phyloP scores from a whole-genome alignment of 495 filamentous ascomycete genomes.

The Neurospora sp. region DNA sequence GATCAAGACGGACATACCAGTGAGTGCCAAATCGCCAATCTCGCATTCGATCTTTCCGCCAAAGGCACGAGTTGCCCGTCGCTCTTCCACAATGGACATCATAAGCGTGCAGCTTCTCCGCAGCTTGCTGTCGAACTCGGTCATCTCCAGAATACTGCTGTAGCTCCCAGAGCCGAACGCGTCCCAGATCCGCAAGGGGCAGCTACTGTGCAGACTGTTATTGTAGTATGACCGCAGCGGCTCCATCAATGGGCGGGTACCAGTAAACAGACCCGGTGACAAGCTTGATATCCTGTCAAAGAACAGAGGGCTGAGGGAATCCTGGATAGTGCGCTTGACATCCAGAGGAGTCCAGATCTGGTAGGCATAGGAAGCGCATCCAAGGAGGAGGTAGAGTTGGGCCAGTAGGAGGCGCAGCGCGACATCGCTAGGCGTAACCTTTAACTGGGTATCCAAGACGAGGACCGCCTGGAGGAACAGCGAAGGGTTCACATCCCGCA shows the following conservation, averaged over 20 bases:
- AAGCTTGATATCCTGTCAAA: constrained; percentile 43
- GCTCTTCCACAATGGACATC: constrained; percentile 36
- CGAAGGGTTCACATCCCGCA: constrained; percentile 19
- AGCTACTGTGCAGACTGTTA: constrained; percentile 22
- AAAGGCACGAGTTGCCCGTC: constrained; percentile 28
- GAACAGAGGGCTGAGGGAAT: constrained; percentile 35
- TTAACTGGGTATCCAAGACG: constrained; percentile 34
- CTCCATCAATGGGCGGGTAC: constrained; percentile 18
- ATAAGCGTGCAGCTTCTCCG: constrained; percentile 30
- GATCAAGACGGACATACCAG: constrained; percentile 24
- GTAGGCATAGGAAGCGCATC: constrained; percentile 31
- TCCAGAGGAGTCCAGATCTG: constrained; percentile 33
- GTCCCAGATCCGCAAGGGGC: constrained; percentile 31
- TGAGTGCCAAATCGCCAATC: constrained; percentile 25
- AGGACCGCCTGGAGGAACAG: constrained; percentile 35
- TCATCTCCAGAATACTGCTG: constrained; percentile 31
- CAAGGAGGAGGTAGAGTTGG: constrained; percentile 35
- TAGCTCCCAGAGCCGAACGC: constrained; percentile 37
- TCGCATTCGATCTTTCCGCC: constrained; percentile 25
- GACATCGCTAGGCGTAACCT: constrained; percentile 24
- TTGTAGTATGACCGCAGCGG: constrained; percentile 28
- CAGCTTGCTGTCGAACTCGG: constrained; percentile 24
- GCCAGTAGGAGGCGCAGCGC: constrained; percentile 33
- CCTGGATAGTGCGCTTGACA: constrained; percentile 41
- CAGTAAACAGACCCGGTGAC: constrained; percentile 35